These are phyloP conservation scores for Mycena galopus DNA, from an alignment of 768 basidiomycete genomes.

Conservation along the genomic window DNA sequence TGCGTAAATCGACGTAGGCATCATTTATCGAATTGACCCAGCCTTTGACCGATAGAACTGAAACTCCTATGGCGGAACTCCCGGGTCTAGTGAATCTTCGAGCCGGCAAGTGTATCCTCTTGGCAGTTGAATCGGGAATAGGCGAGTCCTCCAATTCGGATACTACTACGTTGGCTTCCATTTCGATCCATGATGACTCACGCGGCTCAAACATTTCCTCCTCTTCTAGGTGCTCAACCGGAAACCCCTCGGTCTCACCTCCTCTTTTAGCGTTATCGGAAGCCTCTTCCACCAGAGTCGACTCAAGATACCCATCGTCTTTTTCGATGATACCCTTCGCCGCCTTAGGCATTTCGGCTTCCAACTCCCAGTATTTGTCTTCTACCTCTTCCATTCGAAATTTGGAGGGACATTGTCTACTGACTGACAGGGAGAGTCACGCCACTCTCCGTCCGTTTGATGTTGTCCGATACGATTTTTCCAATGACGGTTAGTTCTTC, in stretches of 20 bases:
- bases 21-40: too few species aligned
- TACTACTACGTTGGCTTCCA: too few species aligned
- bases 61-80: neutral
- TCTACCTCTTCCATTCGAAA: neutral
- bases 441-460: neutral
- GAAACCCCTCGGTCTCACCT: too few species aligned
- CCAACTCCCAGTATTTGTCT: neutral
- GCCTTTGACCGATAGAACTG: too few species aligned
- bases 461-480: neutral
- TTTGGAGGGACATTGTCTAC: neutral
- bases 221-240: too few species aligned
- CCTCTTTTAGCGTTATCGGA: too few species aligned
- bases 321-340: neutral
- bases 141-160: too few species aligned
- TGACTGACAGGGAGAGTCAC: neutral
- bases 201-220: too few species aligned
- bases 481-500: neutral
- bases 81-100: neutral
- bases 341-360: neutral
- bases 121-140: too few species aligned
- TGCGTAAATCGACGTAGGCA: too few species aligned
- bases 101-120: too few species aligned
- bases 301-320: neutral
- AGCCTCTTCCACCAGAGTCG: neutral
- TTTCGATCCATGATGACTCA: too few species aligned